Evolutionary conservation across 2,329 filamentous ascomycete genomes (phyloP), one percentile per base, ranked within the genome.

Genomic region (Ceratocystis cubensis): DNA sequence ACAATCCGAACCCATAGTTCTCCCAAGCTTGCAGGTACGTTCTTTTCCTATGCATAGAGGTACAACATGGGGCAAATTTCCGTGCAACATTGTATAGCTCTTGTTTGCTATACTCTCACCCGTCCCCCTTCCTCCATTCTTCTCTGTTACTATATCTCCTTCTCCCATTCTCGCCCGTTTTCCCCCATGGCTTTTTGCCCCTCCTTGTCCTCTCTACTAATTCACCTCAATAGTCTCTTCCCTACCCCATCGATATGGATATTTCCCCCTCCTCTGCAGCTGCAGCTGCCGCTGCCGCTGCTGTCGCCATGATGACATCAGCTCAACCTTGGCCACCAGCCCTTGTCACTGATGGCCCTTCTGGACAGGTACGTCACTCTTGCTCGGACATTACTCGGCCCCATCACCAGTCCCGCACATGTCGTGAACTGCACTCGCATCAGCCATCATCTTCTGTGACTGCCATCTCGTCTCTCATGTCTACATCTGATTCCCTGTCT

Each of bases 201-300:
- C 33, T 8, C 33, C 33, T 37, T 13, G 33, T 37, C 2, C 8
- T 33, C 10, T 37, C 33, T 37, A 37, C 33, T 37, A 37, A 37
- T 3, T 37, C 33, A 37, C 33, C 1, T 8, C 30, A 22, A 46
- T 61, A 68, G 66, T 22, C 57, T 50, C 48, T 68, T 41, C 63
- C 66, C 28, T 68, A 68, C 57, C 45, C 66, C 17, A 64, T 68
- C 41, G 65, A 59, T 22, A 63, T 68, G 13, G 64, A 68, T 30
- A 65, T 66, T 48, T 53, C 63, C 17, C 33, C 63, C 4, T 61
- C 53, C 13, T 59, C 66, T 6, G 66, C 63, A 6, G 48, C 66
- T 17, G 25, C 63, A 3, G 50, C 63, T 45, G 59, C 63, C 4
- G 48, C 61, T 37, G 56, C 66, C 22, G 41, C 66, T 7, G 37